Evolutionary conservation across 1,139 yeast species (phyloP), one percentile per base, ranked within the genome.

Genomic region (Kluyveromyces sp.): DNA sequence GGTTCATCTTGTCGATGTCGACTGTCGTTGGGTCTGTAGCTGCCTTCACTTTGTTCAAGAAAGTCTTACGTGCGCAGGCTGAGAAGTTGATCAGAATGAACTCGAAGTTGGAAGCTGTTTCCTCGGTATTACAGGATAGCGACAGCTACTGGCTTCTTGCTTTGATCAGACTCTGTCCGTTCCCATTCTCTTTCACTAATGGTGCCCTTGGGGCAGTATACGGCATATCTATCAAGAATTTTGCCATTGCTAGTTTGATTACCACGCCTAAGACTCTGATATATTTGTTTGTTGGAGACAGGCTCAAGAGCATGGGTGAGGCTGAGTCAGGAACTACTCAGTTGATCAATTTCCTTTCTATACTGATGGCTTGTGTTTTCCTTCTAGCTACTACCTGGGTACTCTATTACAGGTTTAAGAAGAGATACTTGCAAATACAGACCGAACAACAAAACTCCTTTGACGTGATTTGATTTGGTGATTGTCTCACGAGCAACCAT

Each of bases 151-250:
- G 78, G 49, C 64, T 92, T 35, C 65, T 92, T 44, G 74, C 82
- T 44, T 70, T 89, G 60, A 74, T 92, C 36, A 70, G 96, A 45
- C 65, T 89, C 46, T 87, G 96, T 54, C 98, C 98, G 0, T 74
- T 89, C 55, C 97, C 98, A 0, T 92, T 89, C 60, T 86, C 96
- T 3, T 68, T 89, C 36, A 83, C 94, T 0, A 92, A 92, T 58
- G 97, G 96, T 3, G 96, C 95, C 0, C 71, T 92, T 52, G 92
- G 94, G 4, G 83, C 92, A 2, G 75, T 89, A 18, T 95, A 94
- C 0, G 83, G 85, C 26, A 71, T 88, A 15, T 70, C 81, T 0
- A 67, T 79, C 1, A 48, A 63, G 39, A 77, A 80, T 25, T 92
- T 83, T 61, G 69, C 80, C 6, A 60, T 80, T 34, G 95, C 96